Percentiles rank a stretch among this genome's conserved stretches.
phyloP scores from a whole-genome alignment of 495 filamentous ascomycete genomes.

The Lasiosphaeria ovina region DNA sequence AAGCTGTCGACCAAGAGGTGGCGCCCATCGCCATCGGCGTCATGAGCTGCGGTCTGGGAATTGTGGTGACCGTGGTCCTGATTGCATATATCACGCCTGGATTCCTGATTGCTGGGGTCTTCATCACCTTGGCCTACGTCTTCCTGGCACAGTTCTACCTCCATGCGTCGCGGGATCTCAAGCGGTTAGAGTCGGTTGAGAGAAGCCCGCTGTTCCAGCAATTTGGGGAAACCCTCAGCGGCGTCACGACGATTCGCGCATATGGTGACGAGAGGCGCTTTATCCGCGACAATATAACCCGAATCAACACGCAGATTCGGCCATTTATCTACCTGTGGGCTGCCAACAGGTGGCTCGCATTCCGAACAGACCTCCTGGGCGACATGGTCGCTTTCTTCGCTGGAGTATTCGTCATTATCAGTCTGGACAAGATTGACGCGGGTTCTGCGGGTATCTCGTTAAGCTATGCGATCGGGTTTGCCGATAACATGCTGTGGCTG shows the following conservation, averaged over 20 bases:
- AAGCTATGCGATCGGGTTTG: conserved; percentile 98
- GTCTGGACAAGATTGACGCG: conserved; percentile 81
- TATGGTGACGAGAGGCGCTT: conserved; percentile 95
- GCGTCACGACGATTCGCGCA: conserved; percentile 95
- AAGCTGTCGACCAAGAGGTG: conserved; percentile 93
- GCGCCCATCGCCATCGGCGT: conserved; percentile 77
- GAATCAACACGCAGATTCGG: conserved; percentile 86
- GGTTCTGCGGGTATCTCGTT: conserved; percentile 93
- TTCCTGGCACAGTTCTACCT: conserved; percentile 86
- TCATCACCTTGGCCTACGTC: conserved; percentile 81
- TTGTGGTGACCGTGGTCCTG: conserved; percentile 86
- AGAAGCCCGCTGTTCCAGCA: conserved; percentile 96
- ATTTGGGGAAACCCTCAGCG: conserved; percentile 93
- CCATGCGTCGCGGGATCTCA: conserved; percentile 86
- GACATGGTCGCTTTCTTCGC: conserved; percentile 93
- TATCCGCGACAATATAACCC: conserved; percentile 84
- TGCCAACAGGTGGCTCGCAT: conserved; percentile 94
- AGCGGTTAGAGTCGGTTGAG: conserved; percentile 91
- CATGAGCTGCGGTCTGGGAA: conserved; percentile 55
- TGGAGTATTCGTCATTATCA: conserved; percentile 84
- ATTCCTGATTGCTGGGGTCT: conserved; percentile 82
- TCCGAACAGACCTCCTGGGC: conserved; percentile 86
- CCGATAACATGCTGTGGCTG: conserved; percentile 95
- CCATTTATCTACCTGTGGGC: conserved; percentile 98
- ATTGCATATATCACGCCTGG: conserved; percentile 90